Evolutionary conservation across 768 basidiomycete genomes (phyloP).

Genomic region (Mycena kentingensis): DNA sequence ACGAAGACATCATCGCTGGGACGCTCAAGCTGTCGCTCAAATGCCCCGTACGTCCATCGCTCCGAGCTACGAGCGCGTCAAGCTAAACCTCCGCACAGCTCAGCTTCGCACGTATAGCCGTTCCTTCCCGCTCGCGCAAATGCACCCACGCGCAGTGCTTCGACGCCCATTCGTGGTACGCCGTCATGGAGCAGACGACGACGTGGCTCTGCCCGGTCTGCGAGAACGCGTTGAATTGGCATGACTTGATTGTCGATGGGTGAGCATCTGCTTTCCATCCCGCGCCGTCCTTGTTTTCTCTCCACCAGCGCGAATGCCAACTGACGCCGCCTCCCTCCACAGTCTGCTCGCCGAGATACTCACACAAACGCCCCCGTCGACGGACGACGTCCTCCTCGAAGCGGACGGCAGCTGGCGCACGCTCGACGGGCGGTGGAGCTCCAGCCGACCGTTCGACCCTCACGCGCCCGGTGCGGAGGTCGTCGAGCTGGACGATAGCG

Average conservation of each 20-base stretch:
- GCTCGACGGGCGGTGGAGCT: conserved; percentile 61
- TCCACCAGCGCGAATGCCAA: too few species aligned
- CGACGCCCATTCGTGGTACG: conserved; percentile 71
- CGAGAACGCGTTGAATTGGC: conserved; percentile 56
- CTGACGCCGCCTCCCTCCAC: background rate
- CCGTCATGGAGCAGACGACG: conserved; percentile 74
- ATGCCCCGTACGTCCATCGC: conserved; percentile 58
- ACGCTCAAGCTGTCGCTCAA: conserved; percentile 66
- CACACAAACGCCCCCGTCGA: conserved; percentile 52
- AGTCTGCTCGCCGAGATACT: conserved; percentile 71
- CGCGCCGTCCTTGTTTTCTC: background rate
- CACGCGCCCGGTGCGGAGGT: background rate
- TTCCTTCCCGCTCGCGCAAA: conserved; percentile 58
- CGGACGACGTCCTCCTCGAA: conserved; percentile 74
- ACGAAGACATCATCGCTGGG: conserved; percentile 74
- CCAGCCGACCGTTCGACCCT: conserved; percentile 25
- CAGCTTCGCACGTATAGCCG: conserved; percentile 62
- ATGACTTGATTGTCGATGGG: conserved; percentile 74
- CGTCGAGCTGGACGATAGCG: background rate
- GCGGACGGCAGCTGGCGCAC: conserved; percentile 77
- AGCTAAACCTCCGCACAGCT: conserved; percentile 42
- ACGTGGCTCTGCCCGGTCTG: conserved; percentile 76
- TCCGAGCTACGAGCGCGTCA: background rate
- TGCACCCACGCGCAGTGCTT: conserved; percentile 79
- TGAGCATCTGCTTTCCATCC: conserved; percentile 30